Evolutionary conservation across 805 yeast species (phyloP), one percentile per base, ranked within the genome.

Genomic region (Yarrowia sp.): DNA sequence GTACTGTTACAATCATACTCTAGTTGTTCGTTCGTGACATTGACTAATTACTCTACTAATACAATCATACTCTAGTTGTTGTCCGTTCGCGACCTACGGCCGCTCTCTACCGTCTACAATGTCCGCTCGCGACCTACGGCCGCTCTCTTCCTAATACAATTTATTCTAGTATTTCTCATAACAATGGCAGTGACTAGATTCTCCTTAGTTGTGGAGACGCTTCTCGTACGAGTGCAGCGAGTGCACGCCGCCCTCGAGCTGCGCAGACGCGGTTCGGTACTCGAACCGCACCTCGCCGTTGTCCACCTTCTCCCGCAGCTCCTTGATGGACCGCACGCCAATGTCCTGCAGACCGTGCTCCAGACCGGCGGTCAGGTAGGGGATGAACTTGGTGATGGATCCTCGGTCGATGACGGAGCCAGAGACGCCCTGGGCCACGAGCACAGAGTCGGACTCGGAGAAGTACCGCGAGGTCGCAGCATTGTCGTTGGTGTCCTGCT

Each of bases 291-390:
- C 86, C 31, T 77, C 78, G 68, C 96, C 96, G 62, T 70, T 66
- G 70, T 79, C 80, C 65, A 89, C 93, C 49, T 80, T 76, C 64
- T 77, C 77, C 73, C 87, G 87, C 76, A 94, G 83, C 41, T 77
- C 84, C 16, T 68, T 73, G 68, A 88, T 74, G 49, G 94, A 85
- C 70, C 73, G 70, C 66, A 87, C 88, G 78, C 99, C 99, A 76
- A 94, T 90, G 76, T 94, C 99, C 82, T 94, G 99, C 76, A 96
- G 88, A 73, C 99, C 93, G 77, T 94, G 99, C 83, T 94, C 97
- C 74, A 94, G 82, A 77, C 99, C 99, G 70, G 88, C 86, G 84
- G 81, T 88, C 76, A 94, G 80, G 81, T 94, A 94, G 68, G 99
- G 99, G 67, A 94, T 78, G 74, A 91, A 94, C 79, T 93, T 94